phyloP scores from a whole-genome alignment of 108 stramenopile genomes.

The Ochromonas danica region DNA sequence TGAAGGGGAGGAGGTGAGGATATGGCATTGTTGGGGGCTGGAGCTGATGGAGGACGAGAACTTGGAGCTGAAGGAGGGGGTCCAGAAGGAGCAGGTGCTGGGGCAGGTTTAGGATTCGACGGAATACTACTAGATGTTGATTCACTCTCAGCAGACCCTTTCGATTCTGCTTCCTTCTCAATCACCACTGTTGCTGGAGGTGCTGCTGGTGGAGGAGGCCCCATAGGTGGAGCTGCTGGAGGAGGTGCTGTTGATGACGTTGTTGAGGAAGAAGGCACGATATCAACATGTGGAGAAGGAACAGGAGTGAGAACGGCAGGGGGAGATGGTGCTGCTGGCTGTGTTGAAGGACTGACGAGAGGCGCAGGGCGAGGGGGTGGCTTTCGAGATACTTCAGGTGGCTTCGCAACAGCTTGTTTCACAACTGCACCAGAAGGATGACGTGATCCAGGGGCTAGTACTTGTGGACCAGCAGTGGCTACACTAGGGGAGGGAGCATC shows the following conservation, averaged over 20 bases:
- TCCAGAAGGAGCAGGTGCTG: not conserved
- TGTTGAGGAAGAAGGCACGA: not conserved
- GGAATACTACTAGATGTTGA: not conserved
- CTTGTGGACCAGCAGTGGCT: not conserved
- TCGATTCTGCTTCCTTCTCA: not conserved
- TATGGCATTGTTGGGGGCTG: not conserved
- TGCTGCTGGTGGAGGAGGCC: not conserved
- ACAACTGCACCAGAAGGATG: slow-evolving; percentile 1
- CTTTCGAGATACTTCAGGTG: slow-evolving; percentile 6
- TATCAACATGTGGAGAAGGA: not conserved
- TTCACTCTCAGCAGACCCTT: too few relatives aligned
- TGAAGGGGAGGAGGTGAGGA: not conserved
- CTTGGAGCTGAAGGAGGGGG: not conserved
- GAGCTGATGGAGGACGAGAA: not conserved
- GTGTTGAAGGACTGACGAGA: not conserved
- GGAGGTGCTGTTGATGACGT: not conserved
- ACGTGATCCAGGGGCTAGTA: not conserved
- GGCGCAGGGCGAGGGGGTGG: not conserved
- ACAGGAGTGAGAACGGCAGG: not conserved
- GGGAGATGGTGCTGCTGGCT: not conserved
- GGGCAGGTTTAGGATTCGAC: not conserved
- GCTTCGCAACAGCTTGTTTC: slow-evolving; percentile 18
- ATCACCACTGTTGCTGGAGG: not conserved
- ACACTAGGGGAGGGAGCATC: not conserved
- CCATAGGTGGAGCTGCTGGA: not conserved